Evolutionary conservation across 768 basidiomycete species (phyloP).

Genomic region (Daedaleopsis nitida): DNA sequence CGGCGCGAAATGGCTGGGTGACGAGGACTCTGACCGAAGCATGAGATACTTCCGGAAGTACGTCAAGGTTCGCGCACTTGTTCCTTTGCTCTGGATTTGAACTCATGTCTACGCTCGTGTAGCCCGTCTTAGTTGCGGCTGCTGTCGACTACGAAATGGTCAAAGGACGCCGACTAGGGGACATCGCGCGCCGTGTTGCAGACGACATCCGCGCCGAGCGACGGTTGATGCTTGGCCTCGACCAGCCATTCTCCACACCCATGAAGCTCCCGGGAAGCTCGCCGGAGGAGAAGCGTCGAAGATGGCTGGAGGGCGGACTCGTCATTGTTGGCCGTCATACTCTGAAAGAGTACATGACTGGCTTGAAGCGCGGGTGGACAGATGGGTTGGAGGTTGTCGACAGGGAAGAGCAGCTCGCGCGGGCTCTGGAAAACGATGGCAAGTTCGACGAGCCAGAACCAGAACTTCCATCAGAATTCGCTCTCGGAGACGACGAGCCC

Average conservation of each 20-base stretch:
- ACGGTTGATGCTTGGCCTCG: constrained; percentile 65
- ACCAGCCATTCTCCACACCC: constrained; percentile 44
- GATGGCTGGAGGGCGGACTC: constrained; percentile 79
- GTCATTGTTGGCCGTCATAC: constrained; percentile 87
- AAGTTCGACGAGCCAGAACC: constrained; percentile 70
- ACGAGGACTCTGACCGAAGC: constrained; percentile 86
- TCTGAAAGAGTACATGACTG: constrained; percentile 94
- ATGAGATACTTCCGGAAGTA: constrained; percentile 94
- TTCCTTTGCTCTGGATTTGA: constrained; percentile 17
- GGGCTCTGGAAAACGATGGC: constrained; percentile 68
- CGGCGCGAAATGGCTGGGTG: constrained; percentile 90
- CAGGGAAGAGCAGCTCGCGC: constrained; percentile 69
- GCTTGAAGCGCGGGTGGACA: constrained; percentile 83
- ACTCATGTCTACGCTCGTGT: constrained; percentile 14
- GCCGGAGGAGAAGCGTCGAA: constrained; percentile 51
- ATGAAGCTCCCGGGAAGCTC: constrained; percentile 55
- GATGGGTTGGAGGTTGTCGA: constrained; percentile 68
- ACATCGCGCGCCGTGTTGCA: constrained; percentile 75
- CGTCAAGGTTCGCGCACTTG: constrained; percentile 73
- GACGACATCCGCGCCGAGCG: constrained; percentile 73
- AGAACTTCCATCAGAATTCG: constrained; percentile 29
- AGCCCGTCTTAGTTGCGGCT: constrained; percentile 95
- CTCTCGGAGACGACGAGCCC: constrained; percentile 39
- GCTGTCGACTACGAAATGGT: constrained; percentile 91
- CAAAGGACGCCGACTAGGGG: constrained; percentile 81